These are phyloP conservation scores for Aspergillus sp. DNA, from an alignment of 2,329 filamentous ascomycete genomes.

Conservation along the genomic window DNA sequence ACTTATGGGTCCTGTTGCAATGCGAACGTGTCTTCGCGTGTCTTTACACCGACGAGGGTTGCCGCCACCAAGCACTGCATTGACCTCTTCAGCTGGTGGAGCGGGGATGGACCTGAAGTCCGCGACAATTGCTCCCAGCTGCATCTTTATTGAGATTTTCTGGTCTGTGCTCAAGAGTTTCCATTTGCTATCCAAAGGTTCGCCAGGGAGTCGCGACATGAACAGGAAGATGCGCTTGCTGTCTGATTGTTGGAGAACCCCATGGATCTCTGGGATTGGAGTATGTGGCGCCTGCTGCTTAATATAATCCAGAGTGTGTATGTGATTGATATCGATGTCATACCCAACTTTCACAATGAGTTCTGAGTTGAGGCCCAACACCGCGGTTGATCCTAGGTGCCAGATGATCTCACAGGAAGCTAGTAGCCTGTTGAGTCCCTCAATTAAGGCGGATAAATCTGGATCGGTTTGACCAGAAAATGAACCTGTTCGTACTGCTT, in stretches of 20 bases:
- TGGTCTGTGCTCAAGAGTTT: conserved; percentile 4
- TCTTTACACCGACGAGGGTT: conserved; percentile 12
- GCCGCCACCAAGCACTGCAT: conserved; percentile 10
- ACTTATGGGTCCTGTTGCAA: conserved; percentile 6
- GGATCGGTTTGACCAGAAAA: not conserved
- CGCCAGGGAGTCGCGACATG: conserved; percentile 9
- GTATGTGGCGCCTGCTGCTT: conserved; percentile 6
- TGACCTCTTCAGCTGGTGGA: conserved; percentile 5
- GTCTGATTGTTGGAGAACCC: conserved; percentile 5
- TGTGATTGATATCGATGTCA: conserved; percentile 5
- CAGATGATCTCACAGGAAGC: conserved; percentile 6
- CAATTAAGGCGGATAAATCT: conserved; percentile 4
- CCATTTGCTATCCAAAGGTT: conserved; percentile 9
- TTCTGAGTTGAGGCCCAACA: conserved; percentile 5
- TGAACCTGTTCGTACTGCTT: conserved; percentile 1
- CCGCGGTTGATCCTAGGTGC: conserved; percentile 7
- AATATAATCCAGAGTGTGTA: conserved; percentile 9
- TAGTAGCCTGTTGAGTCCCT: conserved; percentile 4
- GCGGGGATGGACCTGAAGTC: conserved; percentile 8
- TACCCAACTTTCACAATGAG: conserved; percentile 4
- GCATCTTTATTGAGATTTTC: conserved; percentile 9
- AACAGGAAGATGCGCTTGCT: conserved; percentile 7
- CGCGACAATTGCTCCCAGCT: conserved; percentile 7
- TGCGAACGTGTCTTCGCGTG: conserved; percentile 8
- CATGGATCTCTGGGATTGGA: conserved; percentile 9